Evolutionary conservation across 2,329 filamentous ascomycete species (phyloP).

Genomic region (Colletotrichum zoysiae): DNA sequence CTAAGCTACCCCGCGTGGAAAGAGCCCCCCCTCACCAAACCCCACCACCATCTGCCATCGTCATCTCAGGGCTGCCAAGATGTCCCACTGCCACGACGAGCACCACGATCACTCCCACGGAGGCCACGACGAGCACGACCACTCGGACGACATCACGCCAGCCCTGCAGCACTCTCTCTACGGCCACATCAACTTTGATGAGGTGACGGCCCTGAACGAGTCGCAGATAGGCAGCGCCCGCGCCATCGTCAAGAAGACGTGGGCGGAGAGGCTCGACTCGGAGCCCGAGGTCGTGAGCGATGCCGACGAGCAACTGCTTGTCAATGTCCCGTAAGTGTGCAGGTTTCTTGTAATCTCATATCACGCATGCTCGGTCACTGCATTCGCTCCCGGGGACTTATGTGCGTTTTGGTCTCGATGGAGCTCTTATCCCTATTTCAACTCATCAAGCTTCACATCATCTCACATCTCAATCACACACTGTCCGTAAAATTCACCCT

Average conservation of each 20-base stretch:
- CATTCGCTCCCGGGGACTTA: neutral
- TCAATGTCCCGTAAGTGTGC: constrained; percentile 83
- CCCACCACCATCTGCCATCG: constrained; percentile 4
- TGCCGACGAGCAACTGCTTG: constrained; percentile 92
- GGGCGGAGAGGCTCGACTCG: constrained; percentile 80
- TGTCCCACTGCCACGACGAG: constrained; percentile 66
- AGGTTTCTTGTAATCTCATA: neutral
- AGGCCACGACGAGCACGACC: constrained; percentile 78
- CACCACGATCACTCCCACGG: constrained; percentile 64
- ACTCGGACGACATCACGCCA: constrained; percentile 91
- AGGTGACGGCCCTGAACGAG: constrained; percentile 89
- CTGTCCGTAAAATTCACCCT: neutral
- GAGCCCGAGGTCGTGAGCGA: constrained; percentile 86
- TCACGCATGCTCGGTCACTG: neutral
- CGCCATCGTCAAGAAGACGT: constrained; percentile 88
- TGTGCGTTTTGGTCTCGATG: too few relatives aligned
- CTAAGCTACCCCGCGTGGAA: neutral
- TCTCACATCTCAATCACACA: neutral
- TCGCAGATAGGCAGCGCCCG: constrained; percentile 74
- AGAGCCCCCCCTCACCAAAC: neutral
- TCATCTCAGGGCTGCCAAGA: constrained; percentile 39
- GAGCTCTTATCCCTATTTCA: neutral
- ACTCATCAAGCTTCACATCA: neutral
- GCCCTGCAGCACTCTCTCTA: constrained; percentile 93
- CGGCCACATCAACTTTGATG: constrained; percentile 90